Evolutionary conservation across 768 basidiomycete genomes (phyloP).

Genomic region (Phylloporus scabripes): DNA sequence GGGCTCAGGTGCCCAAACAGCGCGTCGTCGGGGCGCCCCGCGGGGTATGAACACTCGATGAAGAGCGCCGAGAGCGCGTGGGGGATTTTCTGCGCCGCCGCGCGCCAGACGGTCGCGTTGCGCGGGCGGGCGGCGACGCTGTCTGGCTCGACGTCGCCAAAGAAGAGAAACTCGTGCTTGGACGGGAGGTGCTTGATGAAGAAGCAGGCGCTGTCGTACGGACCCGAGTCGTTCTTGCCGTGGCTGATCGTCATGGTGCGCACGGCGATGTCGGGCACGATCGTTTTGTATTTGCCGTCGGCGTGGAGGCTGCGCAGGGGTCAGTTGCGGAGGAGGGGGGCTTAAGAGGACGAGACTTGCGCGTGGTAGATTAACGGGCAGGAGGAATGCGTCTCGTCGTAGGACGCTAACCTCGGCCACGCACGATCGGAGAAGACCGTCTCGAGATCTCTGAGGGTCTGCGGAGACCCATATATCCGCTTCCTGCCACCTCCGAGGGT

Average conservation of each 20-base stretch:
- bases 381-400: slow-evolving; percentile 56
- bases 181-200: slow-evolving; percentile 68
- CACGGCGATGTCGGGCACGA: slow-evolving; percentile 56
- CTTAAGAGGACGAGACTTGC: slow-evolving; percentile 38
- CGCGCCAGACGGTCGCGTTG: slow-evolving; percentile 73
- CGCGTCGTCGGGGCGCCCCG: slow-evolving; percentile 56
- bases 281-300: slow-evolving; percentile 46
- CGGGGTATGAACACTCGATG: slow-evolving; percentile 90
- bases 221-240: slow-evolving; percentile 49
- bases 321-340: neutral
- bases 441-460: slow-evolving; percentile 64
- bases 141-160: slow-evolving; percentile 92
- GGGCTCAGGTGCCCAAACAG: slow-evolving; percentile 89
- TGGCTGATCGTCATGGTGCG: slow-evolving; percentile 68
- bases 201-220: slow-evolving; percentile 79
- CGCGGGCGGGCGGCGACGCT: slow-evolving; percentile 53
- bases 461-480: slow-evolving; percentile 54
- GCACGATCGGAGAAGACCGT: slow-evolving; percentile 69
- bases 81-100: slow-evolving; percentile 72
- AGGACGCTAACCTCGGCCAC: slow-evolving; percentile 83
- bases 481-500: slow-evolving; percentile 59
- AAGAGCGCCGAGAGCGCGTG: slow-evolving; percentile 72
- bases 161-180: slow-evolving; percentile 77
- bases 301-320: slow-evolving; percentile 36
- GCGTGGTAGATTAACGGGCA: slow-evolving; percentile 57